Base-by-base conservation (phyloP, 179 eudicot species). In the Beta corolliflora region DNA sequence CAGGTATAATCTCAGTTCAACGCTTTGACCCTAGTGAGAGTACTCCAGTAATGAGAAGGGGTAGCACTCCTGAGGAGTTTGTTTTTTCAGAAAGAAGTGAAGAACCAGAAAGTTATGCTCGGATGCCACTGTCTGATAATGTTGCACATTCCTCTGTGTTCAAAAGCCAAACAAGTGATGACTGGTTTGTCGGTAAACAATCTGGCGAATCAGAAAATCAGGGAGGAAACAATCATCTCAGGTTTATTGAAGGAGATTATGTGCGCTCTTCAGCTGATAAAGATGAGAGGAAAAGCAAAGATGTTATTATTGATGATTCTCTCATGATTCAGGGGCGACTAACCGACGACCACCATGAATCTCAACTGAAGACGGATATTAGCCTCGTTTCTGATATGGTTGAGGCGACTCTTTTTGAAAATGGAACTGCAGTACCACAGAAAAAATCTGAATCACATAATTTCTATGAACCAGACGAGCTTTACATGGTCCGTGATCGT, bases 401-500 rank as follows among this genome's bases (percentile, higher is more conserved):
- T 71, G 91, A 79, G 84, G 88, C 87, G 71, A 78, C 86, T 52
- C 65, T 75, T 59, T 53, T 75, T 45, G 82, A 75, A 64, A 70
- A 81, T 31, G 86, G 71, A 77, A 19, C 76, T 56, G 63, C 76
- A 70, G 72, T 74, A 50, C 78, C 80, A 63, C 83, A 80, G 70
- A 76, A 82, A 75, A 92, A 83, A 71, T 55, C 85, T 48, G 86
- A 86, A 78, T 73, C 89, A 46, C n/a, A 71, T 70, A 71, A 79
- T 50, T 78, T 79, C 73, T 78, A 65, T 84, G 97, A 94, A 79
- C 97, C 97, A 59, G 89, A 88, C 79, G 98, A 91, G 54, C 86
- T 91, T 19, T 88, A 77, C 71, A 88, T 94, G 98, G 89, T 91
- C 72, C 92, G 88, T 76, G 93, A 91, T 71, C 90, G 91, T 31